These are phyloP conservation scores for Tylopilus intermedius DNA, from an alignment of 768 basidiomycete genomes.

Conservation along the genomic window DNA sequence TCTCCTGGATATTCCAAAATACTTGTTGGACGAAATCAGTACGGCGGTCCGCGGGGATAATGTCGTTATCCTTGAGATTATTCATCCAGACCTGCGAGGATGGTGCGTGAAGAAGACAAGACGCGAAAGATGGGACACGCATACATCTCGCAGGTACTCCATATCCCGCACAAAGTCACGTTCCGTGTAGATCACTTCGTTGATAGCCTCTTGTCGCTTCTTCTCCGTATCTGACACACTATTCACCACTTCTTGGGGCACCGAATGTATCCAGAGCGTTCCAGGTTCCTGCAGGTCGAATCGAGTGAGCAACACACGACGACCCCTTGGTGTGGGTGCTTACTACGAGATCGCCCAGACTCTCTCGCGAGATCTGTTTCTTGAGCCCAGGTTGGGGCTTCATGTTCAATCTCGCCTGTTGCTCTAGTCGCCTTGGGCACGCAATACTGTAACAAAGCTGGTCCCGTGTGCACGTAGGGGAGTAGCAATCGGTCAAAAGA, in stretches of 20 bases:
- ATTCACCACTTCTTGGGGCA: constrained; percentile 89
- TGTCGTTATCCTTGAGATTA: constrained; percentile 68
- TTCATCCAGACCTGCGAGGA: constrained; percentile 76
- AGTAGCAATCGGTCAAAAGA: constrained; percentile 94
- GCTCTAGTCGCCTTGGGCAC: constrained; percentile 89
- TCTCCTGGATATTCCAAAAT: constrained; percentile 96
- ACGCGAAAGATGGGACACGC: constrained; percentile 24
- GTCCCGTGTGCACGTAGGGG: constrained; percentile 92
- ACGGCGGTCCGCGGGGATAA: constrained; percentile 71
- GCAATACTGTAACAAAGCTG: constrained; percentile 96
- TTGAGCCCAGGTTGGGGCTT: constrained; percentile 86
- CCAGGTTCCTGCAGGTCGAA: constrained; percentile 59
- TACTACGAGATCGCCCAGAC: constrained; percentile 74
- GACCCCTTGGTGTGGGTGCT: constrained; percentile 11
- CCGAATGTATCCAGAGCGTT: constrained; percentile 92
- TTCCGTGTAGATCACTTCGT: constrained; percentile 92
- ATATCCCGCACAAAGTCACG: constrained; percentile 96
- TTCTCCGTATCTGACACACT: constrained; percentile 91
- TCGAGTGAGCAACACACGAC: constrained; percentile 4
- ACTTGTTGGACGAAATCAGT: constrained; percentile 89
- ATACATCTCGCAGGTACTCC: constrained; percentile 93
- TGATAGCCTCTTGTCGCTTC: constrained; percentile 95
- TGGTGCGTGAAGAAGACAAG: background rate
- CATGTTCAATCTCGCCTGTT: constrained; percentile 91
- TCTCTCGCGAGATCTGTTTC: constrained; percentile 78